Conservation (phyloP, 1,284 basidiomycete species). For the Pisolithus thermaeus region DNA sequence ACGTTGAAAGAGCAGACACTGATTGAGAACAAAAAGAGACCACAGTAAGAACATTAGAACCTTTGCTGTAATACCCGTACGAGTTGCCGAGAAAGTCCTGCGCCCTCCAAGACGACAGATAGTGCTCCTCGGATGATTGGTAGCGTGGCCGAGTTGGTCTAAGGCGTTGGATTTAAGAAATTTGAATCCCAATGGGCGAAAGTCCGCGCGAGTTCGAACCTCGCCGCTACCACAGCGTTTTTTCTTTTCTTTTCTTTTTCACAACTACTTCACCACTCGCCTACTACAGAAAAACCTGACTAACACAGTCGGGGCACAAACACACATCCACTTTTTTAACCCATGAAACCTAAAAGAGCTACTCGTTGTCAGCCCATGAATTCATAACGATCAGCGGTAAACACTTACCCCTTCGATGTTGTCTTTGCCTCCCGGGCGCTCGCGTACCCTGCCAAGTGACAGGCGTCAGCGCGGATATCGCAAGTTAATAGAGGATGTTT, state of each 20-base stretch:
- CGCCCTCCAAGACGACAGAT: not conserved
- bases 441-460: constrained; percentile 40
- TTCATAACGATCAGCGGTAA: not conserved
- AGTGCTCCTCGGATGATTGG: constrained; percentile 28
- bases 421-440: constrained; percentile 60
- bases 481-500: not conserved
- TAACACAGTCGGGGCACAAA: no score
- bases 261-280: not conserved
- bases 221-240: constrained; percentile 58
- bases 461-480: not conserved
- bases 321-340: no score
- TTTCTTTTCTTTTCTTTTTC: not conserved
- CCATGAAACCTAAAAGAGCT: not conserved
- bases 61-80: no score
- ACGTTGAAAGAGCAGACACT: no score
- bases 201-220: constrained; percentile 80
- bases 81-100: no score
- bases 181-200: constrained; percentile 69
- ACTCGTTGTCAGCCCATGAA: not conserved
- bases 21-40: no score
- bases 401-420: constrained; percentile 48
- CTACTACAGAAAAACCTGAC: no score
- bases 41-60: not conserved
- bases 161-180: constrained; percentile 79
- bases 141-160: constrained; percentile 78